Evolutionary conservation across 371 early-diverging fungal species (phyloP).

Genomic region (Lichtheimia ornata): DNA sequence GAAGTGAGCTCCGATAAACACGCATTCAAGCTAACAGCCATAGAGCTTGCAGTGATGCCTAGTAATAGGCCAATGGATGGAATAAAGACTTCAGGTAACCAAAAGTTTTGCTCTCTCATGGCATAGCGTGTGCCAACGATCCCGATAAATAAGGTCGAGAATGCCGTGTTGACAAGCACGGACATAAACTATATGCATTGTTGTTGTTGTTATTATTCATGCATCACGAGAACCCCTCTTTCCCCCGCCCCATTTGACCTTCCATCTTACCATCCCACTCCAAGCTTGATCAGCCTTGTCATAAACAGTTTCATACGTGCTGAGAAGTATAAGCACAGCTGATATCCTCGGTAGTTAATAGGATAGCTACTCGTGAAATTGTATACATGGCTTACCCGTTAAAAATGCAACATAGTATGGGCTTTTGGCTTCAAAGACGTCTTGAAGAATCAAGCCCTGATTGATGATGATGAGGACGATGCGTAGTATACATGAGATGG

Average conservation of each 20-base stretch:
- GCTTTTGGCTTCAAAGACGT: conserved; percentile 56
- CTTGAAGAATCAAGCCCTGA: conserved; percentile 59
- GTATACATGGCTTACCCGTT: conserved; percentile 37
- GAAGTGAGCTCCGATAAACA: conserved; percentile 46
- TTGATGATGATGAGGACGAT: neutral
- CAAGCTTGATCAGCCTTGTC: conserved; percentile 52
- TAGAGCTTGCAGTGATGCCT: conserved; percentile 79
- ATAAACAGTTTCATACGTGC: conserved; percentile 55
- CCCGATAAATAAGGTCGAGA: conserved; percentile 46
- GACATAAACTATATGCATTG: conserved; percentile 38
- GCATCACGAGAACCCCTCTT: neutral
- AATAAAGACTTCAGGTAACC: conserved; percentile 74
- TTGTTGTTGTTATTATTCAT: no score
- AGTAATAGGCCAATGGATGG: conserved; percentile 85
- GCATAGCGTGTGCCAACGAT: conserved; percentile 69
- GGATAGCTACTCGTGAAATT: neutral
- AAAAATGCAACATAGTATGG: conserved; percentile 53
- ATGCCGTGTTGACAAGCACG: conserved; percentile 43
- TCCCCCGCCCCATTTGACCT: neutral
- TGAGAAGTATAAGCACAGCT: conserved; percentile 45
- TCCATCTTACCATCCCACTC: conserved; percentile 47
- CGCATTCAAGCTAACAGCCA: conserved; percentile 70
- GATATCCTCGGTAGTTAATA: neutral
- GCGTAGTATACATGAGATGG: neutral
- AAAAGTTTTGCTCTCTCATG: conserved; percentile 71